phyloP scores from a whole-genome alignment of 139 green algal species.

The Klebsormidium nitens region DNA sequence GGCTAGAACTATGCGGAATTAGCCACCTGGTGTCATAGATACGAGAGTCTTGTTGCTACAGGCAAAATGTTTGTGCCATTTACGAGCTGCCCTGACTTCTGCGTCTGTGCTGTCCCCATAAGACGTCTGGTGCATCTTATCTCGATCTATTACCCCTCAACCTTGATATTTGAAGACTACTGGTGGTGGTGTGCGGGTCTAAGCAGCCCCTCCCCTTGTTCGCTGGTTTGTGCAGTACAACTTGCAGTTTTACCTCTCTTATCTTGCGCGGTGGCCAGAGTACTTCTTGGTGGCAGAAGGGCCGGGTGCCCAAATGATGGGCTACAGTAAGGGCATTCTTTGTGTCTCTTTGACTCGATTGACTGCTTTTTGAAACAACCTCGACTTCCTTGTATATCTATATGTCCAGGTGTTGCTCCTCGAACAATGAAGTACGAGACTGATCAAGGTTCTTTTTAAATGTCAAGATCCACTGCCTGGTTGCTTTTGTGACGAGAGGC shows the following conservation, averaged over 20 bases:
- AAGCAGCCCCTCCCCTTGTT: background rate
- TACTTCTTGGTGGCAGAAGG: conserved; percentile 77
- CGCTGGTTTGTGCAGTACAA: conserved; percentile 71
- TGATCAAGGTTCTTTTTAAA: too few relatives aligned
- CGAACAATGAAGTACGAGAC: too few relatives aligned
- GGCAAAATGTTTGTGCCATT: background rate
- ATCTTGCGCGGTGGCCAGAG: conserved; percentile 88
- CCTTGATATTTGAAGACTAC: background rate
- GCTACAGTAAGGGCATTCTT: conserved; percentile 73
- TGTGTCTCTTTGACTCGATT: too few relatives aligned
- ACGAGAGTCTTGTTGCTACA: background rate
- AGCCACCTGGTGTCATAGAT: background rate
- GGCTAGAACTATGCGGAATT: background rate
- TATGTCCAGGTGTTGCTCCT: too few relatives aligned
- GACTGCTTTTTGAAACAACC: too few relatives aligned
- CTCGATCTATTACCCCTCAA: background rate
- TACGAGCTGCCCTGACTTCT: background rate
- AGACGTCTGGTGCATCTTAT: background rate
- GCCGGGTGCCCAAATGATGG: conserved; percentile 63
- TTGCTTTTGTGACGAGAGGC: too few relatives aligned
- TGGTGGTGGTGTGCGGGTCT: background rate
- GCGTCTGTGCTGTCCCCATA: too few relatives aligned
- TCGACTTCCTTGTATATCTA: too few relatives aligned
- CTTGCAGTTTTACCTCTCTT: conserved; percentile 90
- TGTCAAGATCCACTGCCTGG: too few relatives aligned